Percentiles rank a stretch among this genome's conserved stretches.
Evolutionary conservation across 1,284 basidiomycete genomes (phyloP).

Genomic region (Irpex rosettiformis): DNA sequence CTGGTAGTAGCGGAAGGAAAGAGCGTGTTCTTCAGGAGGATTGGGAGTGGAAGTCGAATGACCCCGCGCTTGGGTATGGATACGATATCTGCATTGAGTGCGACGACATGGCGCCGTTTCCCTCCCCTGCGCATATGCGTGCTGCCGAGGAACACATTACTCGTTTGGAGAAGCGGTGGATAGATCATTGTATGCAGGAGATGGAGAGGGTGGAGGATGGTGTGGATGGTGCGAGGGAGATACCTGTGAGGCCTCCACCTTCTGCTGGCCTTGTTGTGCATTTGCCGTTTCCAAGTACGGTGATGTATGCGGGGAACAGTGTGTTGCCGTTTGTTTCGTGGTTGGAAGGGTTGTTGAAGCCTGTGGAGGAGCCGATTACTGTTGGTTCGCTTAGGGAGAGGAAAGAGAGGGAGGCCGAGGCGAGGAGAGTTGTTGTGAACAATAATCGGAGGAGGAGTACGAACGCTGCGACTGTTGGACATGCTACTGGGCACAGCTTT

Average conservation of each 20-base stretch:
- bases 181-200: conserved; percentile 34
- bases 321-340: conserved; percentile 59
- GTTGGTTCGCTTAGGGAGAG: conserved; percentile 17
- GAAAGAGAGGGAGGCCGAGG: conserved; percentile 2
- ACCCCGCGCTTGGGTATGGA: conserved; percentile 56
- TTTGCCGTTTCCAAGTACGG: conserved; percentile 66
- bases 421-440: conserved; percentile 4
- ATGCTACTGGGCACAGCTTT: conserved; percentile 16
- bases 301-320: conserved; percentile 45
- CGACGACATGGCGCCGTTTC: conserved; percentile 73
- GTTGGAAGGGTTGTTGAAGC: conserved; percentile 55
- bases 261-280: conserved; percentile 72
- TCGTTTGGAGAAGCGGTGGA: conserved; percentile 61
- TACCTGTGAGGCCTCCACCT: conserved; percentile 61
- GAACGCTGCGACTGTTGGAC: conserved; percentile 13
- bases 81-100: conserved; percentile 87
- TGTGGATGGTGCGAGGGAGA: conserved; percentile 21
- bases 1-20: conserved; percentile 24
- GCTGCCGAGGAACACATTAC: conserved; percentile 71
- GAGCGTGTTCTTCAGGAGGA: conserved; percentile 32
- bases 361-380: conserved; percentile 29
- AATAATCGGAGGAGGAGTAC: conserved; percentile 9
- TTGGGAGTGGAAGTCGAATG: conserved; percentile 56
- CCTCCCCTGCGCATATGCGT: conserved; percentile 54
- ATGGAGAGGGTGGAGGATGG: conserved; percentile 14